Percentiles rank a stretch among this genome's conserved stretches.
phyloP scores from a whole-genome alignment of 495 filamentous ascomycete species.

The Immersiella caudata region DNA sequence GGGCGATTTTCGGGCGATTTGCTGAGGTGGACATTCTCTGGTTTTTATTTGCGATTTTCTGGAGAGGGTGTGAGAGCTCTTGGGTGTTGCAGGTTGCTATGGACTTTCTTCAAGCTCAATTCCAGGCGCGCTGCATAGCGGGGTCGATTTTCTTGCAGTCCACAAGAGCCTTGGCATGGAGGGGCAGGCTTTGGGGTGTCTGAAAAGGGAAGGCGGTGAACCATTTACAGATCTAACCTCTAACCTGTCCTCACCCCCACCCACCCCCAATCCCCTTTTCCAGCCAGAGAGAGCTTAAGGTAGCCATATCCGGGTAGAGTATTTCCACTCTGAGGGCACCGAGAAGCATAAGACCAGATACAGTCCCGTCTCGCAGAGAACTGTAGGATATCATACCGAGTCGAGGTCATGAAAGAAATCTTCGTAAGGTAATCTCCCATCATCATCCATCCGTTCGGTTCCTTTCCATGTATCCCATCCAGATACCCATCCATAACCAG shows the following conservation, averaged over 20 bases:
- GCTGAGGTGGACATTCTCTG: slow-evolving; percentile 15
- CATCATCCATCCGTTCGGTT: slow-evolving; percentile 6
- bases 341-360: neutral
- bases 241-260: slow-evolving; percentile 12
- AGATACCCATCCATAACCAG: neutral
- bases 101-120: neutral
- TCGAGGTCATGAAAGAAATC: slow-evolving; percentile 17
- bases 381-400: slow-evolving; percentile 21
- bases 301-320: neutral
- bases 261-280: neutral
- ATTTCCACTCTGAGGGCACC: neutral
- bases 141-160: slow-evolving; percentile 14
- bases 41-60: neutral
- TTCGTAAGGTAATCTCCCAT: slow-evolving; percentile 17
- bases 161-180: slow-evolving; percentile 15
- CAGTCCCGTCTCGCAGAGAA: neutral
- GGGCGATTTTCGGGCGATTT: slow-evolving; percentile 22
- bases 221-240: slow-evolving; percentile 1
- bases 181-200: slow-evolving; percentile 18
- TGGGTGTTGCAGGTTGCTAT: neutral
- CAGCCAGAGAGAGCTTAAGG: neutral
- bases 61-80: neutral
- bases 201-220: slow-evolving; percentile 30
- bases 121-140: slow-evolving; percentile 22
- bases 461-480: slow-evolving; percentile 2